phyloP scores from a whole-genome alignment of 805 yeast species.

The Teunomyces aglyptinius region DNA sequence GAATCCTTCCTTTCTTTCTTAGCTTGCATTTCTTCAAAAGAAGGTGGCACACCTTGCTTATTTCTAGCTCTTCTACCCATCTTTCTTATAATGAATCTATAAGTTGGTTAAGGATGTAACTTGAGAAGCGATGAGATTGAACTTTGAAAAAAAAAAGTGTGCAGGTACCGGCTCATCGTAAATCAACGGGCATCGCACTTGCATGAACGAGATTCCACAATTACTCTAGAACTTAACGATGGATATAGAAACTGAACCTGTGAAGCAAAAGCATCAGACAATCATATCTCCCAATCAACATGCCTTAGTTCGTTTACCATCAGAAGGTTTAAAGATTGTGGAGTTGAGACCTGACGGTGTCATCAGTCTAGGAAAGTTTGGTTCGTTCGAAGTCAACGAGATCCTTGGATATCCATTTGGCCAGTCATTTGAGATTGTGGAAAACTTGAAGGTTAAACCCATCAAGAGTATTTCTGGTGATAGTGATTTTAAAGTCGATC shows the following conservation, averaged over 20 bases:
- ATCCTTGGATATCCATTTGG: slow-evolving; percentile 84
- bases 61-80: slow-evolving; percentile 95
- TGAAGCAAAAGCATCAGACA: slow-evolving; percentile 9
- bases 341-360: slow-evolving; percentile 58
- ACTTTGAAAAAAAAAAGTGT: slow-evolving; percentile 3
- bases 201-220: background rate
- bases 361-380: slow-evolving; percentile 86
- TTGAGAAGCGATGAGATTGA: slow-evolving; percentile 4
- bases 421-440: slow-evolving; percentile 80
- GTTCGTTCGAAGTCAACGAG: slow-evolving; percentile 71
- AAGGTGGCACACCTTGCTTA: slow-evolving; percentile 91
- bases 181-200: slow-evolving; percentile 3
- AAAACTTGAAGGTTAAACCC: slow-evolving; percentile 51
- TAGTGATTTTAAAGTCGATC: slow-evolving; percentile 27
- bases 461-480: slow-evolving; percentile 38
- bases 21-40: slow-evolving; percentile 73
- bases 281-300: slow-evolving; percentile 48
- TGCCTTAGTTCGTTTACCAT: slow-evolving; percentile 75
- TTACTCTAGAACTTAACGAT: background rate
- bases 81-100: background rate
- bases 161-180: slow-evolving; percentile 3
- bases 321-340: slow-evolving; percentile 74
- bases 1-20: slow-evolving; percentile 23
- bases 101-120: background rate
- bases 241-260: slow-evolving; percentile 4